These are phyloP conservation scores for Botrytis hyacinthi DNA, from an alignment of 2,329 filamentous ascomycete species.

Conservation along the genomic window DNA sequence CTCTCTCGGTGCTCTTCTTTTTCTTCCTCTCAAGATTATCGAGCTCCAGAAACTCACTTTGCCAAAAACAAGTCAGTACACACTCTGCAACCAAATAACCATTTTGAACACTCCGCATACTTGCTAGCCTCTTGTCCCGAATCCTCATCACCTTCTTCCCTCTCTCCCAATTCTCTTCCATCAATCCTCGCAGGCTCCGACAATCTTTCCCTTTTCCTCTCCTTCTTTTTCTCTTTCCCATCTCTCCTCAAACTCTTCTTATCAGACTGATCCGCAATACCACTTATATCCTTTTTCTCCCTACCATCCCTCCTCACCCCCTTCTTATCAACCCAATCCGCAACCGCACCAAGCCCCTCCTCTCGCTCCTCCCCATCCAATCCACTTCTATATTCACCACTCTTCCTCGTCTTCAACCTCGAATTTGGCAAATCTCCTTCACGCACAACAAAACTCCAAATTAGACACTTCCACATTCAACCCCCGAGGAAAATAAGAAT, in stretches of 20 bases:
- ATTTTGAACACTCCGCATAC: constrained; percentile 24
- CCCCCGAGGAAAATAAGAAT: too few relatives aligned
- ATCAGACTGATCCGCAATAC: neutral
- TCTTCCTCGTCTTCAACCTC: neutral
- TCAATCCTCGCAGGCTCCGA: constrained; percentile 25
- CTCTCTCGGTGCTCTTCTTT: constrained; percentile 1
- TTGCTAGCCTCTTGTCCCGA: constrained; percentile 32
- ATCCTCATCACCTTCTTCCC: constrained; percentile 26
- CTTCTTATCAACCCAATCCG: neutral
- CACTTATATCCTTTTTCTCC: constrained; percentile 3
- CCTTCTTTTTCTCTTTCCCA: constrained; percentile 15
- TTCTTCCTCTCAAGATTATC: constrained; percentile 15
- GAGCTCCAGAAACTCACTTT: constrained; percentile 11
- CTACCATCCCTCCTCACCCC: neutral
- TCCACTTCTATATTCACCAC: neutral
- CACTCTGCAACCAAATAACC: neutral
- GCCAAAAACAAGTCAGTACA: neutral
- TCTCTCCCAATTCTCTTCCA: neutral
- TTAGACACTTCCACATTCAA: neutral
- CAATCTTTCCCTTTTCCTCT: constrained; percentile 28
- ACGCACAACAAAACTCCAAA: neutral
- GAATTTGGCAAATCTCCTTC: constrained; percentile 2
- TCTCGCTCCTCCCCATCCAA: neutral
- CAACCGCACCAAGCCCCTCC: neutral
- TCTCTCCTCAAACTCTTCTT: neutral